These are phyloP conservation scores for Fusarium piperis DNA, from an alignment of 2,329 filamentous ascomycete genomes.

Conservation along the genomic window DNA sequence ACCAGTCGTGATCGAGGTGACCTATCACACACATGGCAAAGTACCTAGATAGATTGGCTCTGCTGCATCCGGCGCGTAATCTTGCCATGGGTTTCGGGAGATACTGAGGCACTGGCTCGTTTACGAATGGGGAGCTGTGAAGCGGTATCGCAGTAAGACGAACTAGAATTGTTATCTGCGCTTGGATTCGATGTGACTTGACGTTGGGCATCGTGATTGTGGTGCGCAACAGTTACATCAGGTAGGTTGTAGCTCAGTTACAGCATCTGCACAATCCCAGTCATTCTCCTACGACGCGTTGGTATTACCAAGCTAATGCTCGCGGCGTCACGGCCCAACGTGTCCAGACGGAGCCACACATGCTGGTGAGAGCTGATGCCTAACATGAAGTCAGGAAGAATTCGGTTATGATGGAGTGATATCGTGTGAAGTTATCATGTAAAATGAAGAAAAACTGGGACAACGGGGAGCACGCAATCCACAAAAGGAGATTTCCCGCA, in stretches of 20 bases:
- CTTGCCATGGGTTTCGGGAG: neutral
- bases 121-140: neutral
- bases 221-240: neutral
- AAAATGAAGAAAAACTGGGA: neutral
- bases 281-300: neutral
- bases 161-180: neutral
- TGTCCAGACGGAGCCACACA: neutral
- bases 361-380: neutral
- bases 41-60: neutral
- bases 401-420: neutral
- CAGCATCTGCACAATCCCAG: neutral
- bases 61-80: neutral
- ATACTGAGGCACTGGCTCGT: neutral
- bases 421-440: neutral
- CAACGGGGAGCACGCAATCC: neutral
- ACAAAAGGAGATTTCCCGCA: neutral
- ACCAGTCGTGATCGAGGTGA: neutral
- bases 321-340: neutral
- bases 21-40: neutral
- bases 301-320: neutral
- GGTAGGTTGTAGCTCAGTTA: neutral
- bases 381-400: neutral
- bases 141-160: neutral
- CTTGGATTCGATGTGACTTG: neutral
- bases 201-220: neutral